Base-by-base conservation (phyloP, 2,329 filamentous ascomycete genomes). In the Monosporascus sp. region DNA sequence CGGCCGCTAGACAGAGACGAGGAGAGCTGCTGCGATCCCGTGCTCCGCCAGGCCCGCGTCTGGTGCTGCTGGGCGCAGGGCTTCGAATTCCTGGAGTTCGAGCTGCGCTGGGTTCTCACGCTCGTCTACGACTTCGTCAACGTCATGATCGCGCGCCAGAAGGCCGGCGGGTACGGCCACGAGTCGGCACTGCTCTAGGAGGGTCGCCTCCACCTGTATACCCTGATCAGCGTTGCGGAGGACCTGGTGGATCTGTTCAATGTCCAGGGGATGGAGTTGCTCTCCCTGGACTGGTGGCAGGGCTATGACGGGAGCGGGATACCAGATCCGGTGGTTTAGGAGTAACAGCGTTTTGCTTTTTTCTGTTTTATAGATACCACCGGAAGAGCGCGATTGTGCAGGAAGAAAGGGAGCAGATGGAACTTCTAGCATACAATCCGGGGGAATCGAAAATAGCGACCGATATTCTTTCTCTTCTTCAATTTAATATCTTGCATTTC, bases 21-120 rank as follows among this genome's bases (percentile, higher is more conserved):
- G 54, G 51, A 7, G 54, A 51, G 2, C 17, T n/a, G 8, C 37
- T 9, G 40, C 40, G 40, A 43, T 43, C 40, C 40, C 7, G 18
- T 43, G 40, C 46, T 60, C 20, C 50, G 55, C 41, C 44, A 52
- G 35, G 54, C 51, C 4, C 59, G 59, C 44, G 22, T 18, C 31
- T 60, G 60, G 58, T 59, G 47, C 43, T 62, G 60, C 48, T 62
- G 47, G 53, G 58, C 50, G 7, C 60, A 62, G 50, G 58, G 60
- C 49, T 58, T 61, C 51, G 44, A 37, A 1, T 5, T 50, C 22
- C 53, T 60, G 6, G 58, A 61, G 52, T 53, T 52, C 6, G 60
- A 60, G 54, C 24, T 62, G 20, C 56, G 60, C 4, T 60, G 57
- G 60, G 49, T 54, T 18, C 52, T 62, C 8, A 58, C 60, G 50